Evolutionary conservation across 108 stramenopile genomes (phyloP).

Genomic region (Pseudonitzschia delicatissima): DNA sequence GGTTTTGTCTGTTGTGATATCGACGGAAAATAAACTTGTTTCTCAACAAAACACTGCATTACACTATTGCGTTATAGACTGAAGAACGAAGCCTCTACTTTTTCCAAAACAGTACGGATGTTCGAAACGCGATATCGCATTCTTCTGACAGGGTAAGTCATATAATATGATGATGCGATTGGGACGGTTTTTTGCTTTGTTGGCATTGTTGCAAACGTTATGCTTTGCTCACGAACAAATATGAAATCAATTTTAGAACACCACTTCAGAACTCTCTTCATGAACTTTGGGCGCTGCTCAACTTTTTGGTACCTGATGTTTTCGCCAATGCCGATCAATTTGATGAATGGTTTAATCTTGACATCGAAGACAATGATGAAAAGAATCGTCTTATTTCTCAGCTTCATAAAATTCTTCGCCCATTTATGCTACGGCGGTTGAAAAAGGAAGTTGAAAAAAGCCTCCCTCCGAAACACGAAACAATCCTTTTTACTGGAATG

Average conservation of each 20-base stretch:
- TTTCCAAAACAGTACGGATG: constrained; percentile 81
- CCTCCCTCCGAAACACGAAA: constrained; percentile 91
- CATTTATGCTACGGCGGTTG: constrained; percentile 97
- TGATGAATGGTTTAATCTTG: constrained; percentile 94
- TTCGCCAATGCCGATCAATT: constrained; percentile 91
- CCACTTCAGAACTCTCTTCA: constrained; percentile 98
- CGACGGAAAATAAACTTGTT: background rate
- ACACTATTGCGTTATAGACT: constrained; percentile 26
- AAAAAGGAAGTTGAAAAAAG: constrained; percentile 90
- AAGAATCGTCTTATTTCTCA: constrained; percentile 94
- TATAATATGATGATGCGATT: background rate
- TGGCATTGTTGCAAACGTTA: background rate
- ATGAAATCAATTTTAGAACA: constrained; percentile 43
- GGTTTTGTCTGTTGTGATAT: background rate
- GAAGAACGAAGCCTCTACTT: constrained; percentile 93
- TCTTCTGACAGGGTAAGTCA: constrained; percentile 87
- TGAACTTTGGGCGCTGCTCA: constrained; percentile 89
- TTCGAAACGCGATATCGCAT: constrained; percentile 91
- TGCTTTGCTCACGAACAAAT: background rate
- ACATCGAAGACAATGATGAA: constrained; percentile 78
- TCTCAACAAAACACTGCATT: background rate
- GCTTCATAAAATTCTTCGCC: constrained; percentile 96
- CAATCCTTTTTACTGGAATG: constrained; percentile 88
- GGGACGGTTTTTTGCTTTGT: background rate
- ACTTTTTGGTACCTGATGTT: constrained; percentile 76